phyloP scores from a whole-genome alignment of 1,139 yeast species.

The Suhomyces terraborum region DNA sequence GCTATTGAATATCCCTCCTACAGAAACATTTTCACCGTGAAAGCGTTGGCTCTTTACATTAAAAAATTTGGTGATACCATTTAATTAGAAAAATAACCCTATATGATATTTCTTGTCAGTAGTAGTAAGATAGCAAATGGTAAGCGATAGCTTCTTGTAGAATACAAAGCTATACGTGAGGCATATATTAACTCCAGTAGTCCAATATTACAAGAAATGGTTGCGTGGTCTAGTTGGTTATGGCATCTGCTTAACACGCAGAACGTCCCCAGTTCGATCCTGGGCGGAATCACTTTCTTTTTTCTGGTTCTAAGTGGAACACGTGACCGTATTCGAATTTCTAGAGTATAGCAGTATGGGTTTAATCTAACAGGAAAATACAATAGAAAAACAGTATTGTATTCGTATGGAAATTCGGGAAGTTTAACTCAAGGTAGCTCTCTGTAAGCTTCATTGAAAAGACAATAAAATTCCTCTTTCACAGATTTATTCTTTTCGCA shows the following conservation, averaged over 20 bases:
- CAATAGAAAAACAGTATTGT: no score
- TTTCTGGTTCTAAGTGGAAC: background rate
- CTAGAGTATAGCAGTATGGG: background rate
- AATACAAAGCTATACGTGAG: no score
- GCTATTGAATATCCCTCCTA: conserved; percentile 97
- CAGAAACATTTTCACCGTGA: conserved; percentile 84
- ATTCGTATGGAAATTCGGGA: no score
- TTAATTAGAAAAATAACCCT: no score
- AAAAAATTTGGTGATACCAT: conserved; percentile 32
- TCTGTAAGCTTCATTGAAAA: no score
- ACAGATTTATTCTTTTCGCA: no score
- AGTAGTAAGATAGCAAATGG: no score
- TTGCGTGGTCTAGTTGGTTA: conserved; percentile 94
- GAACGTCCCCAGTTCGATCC: conserved; percentile 99
- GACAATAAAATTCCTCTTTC: no score
- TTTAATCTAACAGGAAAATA: background rate
- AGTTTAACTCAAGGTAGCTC: no score
- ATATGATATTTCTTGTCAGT: no score
- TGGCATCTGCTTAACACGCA: conserved; percentile 99
- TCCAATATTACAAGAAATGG: conserved; percentile 23
- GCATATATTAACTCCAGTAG: background rate
- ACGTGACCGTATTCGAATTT: background rate
- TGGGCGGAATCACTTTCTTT: conserved; percentile 82
- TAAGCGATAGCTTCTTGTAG: no score
- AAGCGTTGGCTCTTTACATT: conserved; percentile 82